Evolutionary conservation across 345 rosid species (phyloP), one percentile per base, ranked within the genome.

Genomic region (Dimocarpus longan): DNA sequence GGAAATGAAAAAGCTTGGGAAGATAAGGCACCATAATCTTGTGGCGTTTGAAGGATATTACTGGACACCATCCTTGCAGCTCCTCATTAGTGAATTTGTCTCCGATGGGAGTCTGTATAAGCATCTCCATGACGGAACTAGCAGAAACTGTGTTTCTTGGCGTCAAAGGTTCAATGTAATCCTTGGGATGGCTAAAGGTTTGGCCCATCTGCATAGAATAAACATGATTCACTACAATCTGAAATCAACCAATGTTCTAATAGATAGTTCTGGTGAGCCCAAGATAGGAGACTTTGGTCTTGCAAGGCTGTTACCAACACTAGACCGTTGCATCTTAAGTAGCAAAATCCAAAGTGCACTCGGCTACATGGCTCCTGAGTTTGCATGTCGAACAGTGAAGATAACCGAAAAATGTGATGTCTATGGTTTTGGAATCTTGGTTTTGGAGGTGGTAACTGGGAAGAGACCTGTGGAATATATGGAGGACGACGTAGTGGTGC

Each of bases 281-380:
- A 97, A 93, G 83, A 92, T 97, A 2, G 95, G 97, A 12, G 99
- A 97, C 82, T 97, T 85, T 66, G 98, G 98, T 54, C 89, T 97
- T 44, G 98, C 93, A 24, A 90, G 91, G 80, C 84, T 97, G 28
- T 82, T 97, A 85, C 95, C 99, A 19, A 81, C 77, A 67, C 78
- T 96, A 70, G 98, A 94, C 78, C 94, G 95, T 39, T 93, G 98
- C 70, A 85, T 93, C 54, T 80, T 97, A 77, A 97, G 99, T 83
- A 93, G 99, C 86, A 97, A 97, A 85, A 94, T 97, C 73, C 99
- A 97, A 83, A 93, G 98, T 71, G 98, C 98, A 1, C 85, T 97
- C 0, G 98, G 99, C 77, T 97, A 97, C 90, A 97, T 93, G 91
- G 99, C 99, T 40, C 99, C 99, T 1, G 99, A 97, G 74, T 94